phyloP scores from a whole-genome alignment of 352 stramenopile species.

The Phytophthora europaea region DNA sequence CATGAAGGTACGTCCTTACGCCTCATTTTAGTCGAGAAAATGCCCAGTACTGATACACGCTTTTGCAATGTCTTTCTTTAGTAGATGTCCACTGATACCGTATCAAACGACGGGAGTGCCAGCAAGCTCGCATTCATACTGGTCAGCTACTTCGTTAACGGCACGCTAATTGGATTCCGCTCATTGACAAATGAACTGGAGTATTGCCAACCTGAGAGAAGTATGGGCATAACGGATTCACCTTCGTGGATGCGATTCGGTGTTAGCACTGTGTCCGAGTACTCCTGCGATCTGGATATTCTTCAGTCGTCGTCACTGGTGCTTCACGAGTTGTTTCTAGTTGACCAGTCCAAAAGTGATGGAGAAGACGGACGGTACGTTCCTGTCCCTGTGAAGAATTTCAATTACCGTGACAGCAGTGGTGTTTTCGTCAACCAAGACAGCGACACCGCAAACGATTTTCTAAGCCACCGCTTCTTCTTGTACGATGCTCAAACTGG shows the following conservation, averaged over 20 bases:
- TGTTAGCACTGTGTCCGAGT: slow-evolving; percentile 60
- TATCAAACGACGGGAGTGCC: slow-evolving; percentile 44
- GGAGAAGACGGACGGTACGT: slow-evolving; percentile 68
- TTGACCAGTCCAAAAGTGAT: slow-evolving; percentile 78
- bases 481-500: slow-evolving; percentile 90
- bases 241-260: slow-evolving; percentile 88
- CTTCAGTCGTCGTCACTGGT: slow-evolving; percentile 55
- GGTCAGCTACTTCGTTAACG: slow-evolving; percentile 90
- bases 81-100: slow-evolving; percentile 88
- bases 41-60: not conserved
- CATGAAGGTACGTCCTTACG: slow-evolving; percentile 63
- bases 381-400: slow-evolving; percentile 90
- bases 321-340: slow-evolving; percentile 94
- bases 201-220: slow-evolving; percentile 67
- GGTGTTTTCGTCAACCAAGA: slow-evolving; percentile 88
- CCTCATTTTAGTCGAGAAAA: not conserved
- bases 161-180: slow-evolving; percentile 82
- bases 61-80: not conserved
- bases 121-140: slow-evolving; percentile 90
- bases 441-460: slow-evolving; percentile 80
- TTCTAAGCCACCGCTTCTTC: slow-evolving; percentile 94
- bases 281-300: slow-evolving; percentile 76
- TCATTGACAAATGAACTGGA: slow-evolving; percentile 81
- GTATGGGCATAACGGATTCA: slow-evolving; percentile 14
- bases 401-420: slow-evolving; percentile 81